Conservation (phyloP, 2,329 filamentous ascomycete genomes). For the Blumeria hordei region DNA sequence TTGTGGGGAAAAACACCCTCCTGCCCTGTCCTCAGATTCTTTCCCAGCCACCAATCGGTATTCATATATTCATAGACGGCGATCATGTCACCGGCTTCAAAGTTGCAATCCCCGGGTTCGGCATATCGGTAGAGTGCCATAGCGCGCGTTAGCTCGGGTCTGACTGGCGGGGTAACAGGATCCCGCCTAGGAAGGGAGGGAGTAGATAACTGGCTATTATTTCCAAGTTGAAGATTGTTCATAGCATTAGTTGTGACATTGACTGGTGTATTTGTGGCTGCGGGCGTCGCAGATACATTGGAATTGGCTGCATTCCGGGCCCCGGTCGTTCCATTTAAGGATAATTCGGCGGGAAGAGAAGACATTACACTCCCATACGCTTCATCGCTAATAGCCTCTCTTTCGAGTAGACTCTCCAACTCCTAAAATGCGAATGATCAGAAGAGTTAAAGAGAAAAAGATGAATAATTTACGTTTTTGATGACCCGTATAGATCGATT, state of each 20-base stretch:
- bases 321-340: constrained; percentile 18
- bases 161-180: constrained; percentile 15
- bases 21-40: constrained; percentile 54
- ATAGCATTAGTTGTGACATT: constrained; percentile 7
- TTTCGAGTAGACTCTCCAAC: constrained; percentile 70
- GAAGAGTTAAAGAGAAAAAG: background rate
- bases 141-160: constrained; percentile 41
- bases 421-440: constrained; percentile 30
- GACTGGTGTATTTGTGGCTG: constrained; percentile 4
- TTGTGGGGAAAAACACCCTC: constrained; percentile 91
- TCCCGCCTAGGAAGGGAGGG: constrained; percentile 15
- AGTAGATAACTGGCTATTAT: constrained; percentile 13
- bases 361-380: constrained; percentile 52
- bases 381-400: constrained; percentile 49
- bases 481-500: constrained; percentile 15
- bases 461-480: constrained; percentile 13
- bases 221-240: constrained; percentile 8
- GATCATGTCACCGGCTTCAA: constrained; percentile 61
- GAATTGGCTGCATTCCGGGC: background rate
- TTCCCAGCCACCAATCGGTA: constrained; percentile 87
- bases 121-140: constrained; percentile 67
- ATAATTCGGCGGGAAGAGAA: constrained; percentile 49
- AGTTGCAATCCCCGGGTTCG: constrained; percentile 58
- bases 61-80: constrained; percentile 84
- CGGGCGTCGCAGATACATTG: constrained; percentile 11